Percentiles rank a stretch among this genome's conserved stretches.
phyloP scores from a whole-genome alignment of 2,329 filamentous ascomycete genomes.

The Xylariaceae sp. region DNA sequence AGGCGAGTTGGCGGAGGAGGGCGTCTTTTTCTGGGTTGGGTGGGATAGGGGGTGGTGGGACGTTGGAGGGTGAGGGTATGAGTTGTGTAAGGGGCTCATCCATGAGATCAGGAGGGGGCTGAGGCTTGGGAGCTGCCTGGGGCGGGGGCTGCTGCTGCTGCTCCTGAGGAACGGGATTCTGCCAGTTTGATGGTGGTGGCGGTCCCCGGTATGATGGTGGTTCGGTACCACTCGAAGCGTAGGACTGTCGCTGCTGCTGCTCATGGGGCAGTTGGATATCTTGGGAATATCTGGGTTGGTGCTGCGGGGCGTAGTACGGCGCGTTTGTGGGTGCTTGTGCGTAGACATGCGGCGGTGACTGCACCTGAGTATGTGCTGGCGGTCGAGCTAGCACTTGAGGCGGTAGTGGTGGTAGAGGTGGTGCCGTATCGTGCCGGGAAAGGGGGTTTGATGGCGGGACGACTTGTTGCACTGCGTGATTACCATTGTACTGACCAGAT shows the following conservation, averaged over 20 bases:
- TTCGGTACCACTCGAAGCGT: constrained; percentile 7
- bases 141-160: constrained; percentile 24
- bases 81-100: constrained; percentile 52
- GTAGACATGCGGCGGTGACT: constrained; percentile 27
- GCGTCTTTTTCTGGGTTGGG: constrained; percentile 95
- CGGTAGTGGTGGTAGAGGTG: constrained; percentile 30
- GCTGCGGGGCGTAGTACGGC: constrained; percentile 26
- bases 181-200: constrained; percentile 27
- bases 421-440: constrained; percentile 34
- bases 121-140: constrained; percentile 35
- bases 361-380: constrained; percentile 15
- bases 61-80: constrained; percentile 43
- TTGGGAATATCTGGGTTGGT: constrained; percentile 23
- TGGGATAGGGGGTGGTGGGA: constrained; percentile 77
- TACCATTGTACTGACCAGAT: constrained; percentile 24
- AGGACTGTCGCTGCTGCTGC: constrained; percentile 18
- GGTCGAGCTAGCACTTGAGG: constrained; percentile 26
- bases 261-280: constrained; percentile 20
- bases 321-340: constrained; percentile 26
- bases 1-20: constrained; percentile 70
- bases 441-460: constrained; percentile 25
- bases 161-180: constrained; percentile 25
- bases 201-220: constrained; percentile 17
- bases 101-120: constrained; percentile 50
- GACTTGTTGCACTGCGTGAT: constrained; percentile 13